A percentile compares a stretch with the other conserved stretches of the same genome.
Conservation (phyloP, 441 rosid genomes). For the Metrosideros polymorpha region DNA sequence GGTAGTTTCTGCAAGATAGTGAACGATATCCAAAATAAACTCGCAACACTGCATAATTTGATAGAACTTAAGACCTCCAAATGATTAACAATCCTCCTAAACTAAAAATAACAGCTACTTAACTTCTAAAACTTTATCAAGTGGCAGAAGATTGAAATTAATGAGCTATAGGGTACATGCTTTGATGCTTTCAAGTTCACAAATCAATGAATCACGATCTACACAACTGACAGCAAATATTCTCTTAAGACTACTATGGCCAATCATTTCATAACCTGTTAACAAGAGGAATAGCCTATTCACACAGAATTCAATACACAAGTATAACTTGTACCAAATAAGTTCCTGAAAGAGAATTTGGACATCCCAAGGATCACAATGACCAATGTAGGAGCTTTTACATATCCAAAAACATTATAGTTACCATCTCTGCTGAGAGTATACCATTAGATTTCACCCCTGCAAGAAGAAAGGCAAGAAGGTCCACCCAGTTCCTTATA, state of each 20-base stretch:
- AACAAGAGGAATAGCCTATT: no score
- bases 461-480: constrained; percentile 85
- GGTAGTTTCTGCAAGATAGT: background rate
- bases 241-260: no score
- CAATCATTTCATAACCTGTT: no score
- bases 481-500: constrained; percentile 88
- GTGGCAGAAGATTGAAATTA: no score
- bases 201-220: no score
- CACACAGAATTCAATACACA: no score
- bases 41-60: background rate
- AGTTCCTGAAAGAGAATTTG: background rate
- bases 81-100: background rate
- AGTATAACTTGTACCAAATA: background rate
- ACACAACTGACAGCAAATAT: no score
- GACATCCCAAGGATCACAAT: background rate
- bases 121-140: no score
- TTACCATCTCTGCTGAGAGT: constrained; percentile 99
- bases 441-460: constrained; percentile 96
- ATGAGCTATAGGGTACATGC: no score
- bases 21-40: background rate
- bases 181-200: no score
- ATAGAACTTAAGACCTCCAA: background rate
- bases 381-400: background rate
- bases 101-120: background rate
- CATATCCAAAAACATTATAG: background rate